Conservation (phyloP, 2,329 filamentous ascomycete species). For the Calycina herbarum region DNA sequence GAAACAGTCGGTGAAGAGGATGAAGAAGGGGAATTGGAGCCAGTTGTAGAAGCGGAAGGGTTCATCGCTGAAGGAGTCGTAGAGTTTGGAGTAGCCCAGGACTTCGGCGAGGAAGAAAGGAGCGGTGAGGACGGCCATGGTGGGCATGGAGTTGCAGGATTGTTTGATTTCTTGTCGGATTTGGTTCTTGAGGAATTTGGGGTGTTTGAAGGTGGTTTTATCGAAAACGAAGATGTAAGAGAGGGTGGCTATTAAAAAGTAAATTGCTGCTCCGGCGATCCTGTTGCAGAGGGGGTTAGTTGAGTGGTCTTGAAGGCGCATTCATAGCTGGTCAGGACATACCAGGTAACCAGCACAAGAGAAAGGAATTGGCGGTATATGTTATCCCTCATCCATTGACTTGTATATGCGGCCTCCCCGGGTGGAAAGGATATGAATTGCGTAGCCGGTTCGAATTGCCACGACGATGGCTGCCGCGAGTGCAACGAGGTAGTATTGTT, state of each 20-base stretch:
- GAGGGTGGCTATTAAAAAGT: slow-evolving; percentile 79
- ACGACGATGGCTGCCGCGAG: slow-evolving; percentile 55
- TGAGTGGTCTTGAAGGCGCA: not conserved
- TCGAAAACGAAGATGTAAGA: slow-evolving; percentile 92
- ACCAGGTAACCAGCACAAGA: slow-evolving; percentile 87
- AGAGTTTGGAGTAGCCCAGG: slow-evolving; percentile 81
- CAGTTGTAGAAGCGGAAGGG: slow-evolving; percentile 77
- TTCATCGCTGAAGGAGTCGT: slow-evolving; percentile 74
- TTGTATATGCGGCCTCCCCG: slow-evolving; percentile 75
- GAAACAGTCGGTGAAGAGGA: slow-evolving; percentile 83
- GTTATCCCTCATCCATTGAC: slow-evolving; percentile 75
- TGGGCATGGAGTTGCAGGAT: slow-evolving; percentile 72
- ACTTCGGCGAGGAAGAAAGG: slow-evolving; percentile 83
- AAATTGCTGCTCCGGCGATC: slow-evolving; percentile 80
- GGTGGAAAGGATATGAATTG: slow-evolving; percentile 69
- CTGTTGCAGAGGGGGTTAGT: slow-evolving; percentile 47
- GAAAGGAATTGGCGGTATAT: slow-evolving; percentile 71
- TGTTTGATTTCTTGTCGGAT: slow-evolving; percentile 82
- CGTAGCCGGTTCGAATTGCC: slow-evolving; percentile 73
- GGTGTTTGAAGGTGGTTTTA: slow-evolving; percentile 83
- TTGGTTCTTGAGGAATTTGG: slow-evolving; percentile 94
- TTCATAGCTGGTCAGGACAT: slow-evolving; percentile 35
- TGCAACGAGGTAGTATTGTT: slow-evolving; percentile 56
- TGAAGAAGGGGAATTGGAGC: slow-evolving; percentile 83
- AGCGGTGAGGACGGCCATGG: slow-evolving; percentile 79